These are phyloP conservation scores for Sabuloglossum arenarium DNA, from an alignment of 495 filamentous ascomycete genomes.

Conservation along the genomic window DNA sequence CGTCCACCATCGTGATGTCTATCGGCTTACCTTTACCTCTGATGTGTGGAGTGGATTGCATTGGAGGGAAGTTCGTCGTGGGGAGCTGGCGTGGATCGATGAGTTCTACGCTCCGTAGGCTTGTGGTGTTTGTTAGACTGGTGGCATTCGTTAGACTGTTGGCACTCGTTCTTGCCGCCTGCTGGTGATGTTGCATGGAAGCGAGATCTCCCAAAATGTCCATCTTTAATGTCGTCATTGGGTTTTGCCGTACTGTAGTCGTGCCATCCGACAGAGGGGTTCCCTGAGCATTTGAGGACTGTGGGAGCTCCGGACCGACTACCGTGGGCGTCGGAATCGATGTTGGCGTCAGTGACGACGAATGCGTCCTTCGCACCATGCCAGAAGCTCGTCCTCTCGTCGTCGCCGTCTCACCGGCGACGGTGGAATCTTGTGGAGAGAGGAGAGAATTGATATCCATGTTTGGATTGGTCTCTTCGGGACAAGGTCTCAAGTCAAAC, in stretches of 20 bases:
- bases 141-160: too few species aligned
- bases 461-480: not conserved
- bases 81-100: constrained; percentile 30
- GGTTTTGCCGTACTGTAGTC: not conserved
- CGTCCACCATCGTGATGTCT: constrained; percentile 36
- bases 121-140: too few species aligned
- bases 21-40: constrained; percentile 20
- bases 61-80: constrained; percentile 23
- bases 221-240: constrained; percentile 32
- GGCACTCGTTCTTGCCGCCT: constrained; percentile 24
- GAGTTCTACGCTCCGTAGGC: constrained; percentile 25
- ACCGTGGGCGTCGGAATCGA: not conserved
- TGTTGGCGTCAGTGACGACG: constrained; percentile 5
- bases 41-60: constrained; percentile 30
- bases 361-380: not conserved
- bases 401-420: not conserved
- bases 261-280: not conserved
- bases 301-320: not conserved
- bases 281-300: not conserved
- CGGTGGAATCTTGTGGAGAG: constrained; percentile 42
- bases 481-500: not conserved
- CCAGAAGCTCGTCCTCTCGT: constrained; percentile 9
- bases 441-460: constrained; percentile 62
- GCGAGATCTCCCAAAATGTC: constrained; percentile 45
- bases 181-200: constrained; percentile 42